Percentiles rank a stretch among this genome's conserved stretches.
phyloP scores from a whole-genome alignment of 2,329 filamentous ascomycete genomes.

The Exophiala sp. region DNA sequence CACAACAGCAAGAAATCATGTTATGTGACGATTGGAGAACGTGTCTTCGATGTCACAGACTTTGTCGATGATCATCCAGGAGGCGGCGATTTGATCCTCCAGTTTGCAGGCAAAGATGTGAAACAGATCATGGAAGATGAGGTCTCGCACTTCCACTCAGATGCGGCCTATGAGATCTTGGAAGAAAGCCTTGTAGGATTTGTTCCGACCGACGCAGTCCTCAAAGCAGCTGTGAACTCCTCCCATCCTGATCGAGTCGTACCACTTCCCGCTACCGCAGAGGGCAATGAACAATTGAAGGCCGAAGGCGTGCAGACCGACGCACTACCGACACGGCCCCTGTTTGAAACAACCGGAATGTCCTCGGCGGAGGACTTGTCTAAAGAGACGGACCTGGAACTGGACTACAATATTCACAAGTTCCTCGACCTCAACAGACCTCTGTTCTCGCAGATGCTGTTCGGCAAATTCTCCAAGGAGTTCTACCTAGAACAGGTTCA shows the following conservation, averaged over 20 bases:
- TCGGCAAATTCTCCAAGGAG: slow-evolving; percentile 80
- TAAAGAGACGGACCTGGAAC: slow-evolving; percentile 69
- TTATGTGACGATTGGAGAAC: slow-evolving; percentile 83
- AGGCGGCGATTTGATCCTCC: slow-evolving; percentile 77
- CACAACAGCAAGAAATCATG: slow-evolving; percentile 78
- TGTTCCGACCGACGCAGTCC: slow-evolving; percentile 55
- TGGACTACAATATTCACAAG: slow-evolving; percentile 84
- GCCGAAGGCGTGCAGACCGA: slow-evolving; percentile 43
- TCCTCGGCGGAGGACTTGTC: slow-evolving; percentile 78
- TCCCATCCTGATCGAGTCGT: slow-evolving; percentile 46
- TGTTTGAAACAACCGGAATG: slow-evolving; percentile 68
- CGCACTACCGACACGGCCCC: slow-evolving; percentile 31
- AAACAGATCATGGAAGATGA: slow-evolving; percentile 74
- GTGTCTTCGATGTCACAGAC: slow-evolving; percentile 90
- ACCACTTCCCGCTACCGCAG: slow-evolving; percentile 47
- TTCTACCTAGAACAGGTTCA: slow-evolving; percentile 97
- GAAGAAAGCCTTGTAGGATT: slow-evolving; percentile 83
- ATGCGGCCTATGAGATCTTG: slow-evolving; percentile 91
- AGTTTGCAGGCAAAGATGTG: slow-evolving; percentile 85
- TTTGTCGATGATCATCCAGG: slow-evolving; percentile 90
- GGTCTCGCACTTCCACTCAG: slow-evolving; percentile 76
- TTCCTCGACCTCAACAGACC: slow-evolving; percentile 86
- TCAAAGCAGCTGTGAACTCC: slow-evolving; percentile 47
- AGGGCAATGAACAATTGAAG: slow-evolving; percentile 46
- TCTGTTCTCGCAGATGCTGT: slow-evolving; percentile 81